These are phyloP conservation scores for Salicornia ramosissima DNA, from an alignment of 148 eudicot genomes.

Conservation along the genomic window DNA sequence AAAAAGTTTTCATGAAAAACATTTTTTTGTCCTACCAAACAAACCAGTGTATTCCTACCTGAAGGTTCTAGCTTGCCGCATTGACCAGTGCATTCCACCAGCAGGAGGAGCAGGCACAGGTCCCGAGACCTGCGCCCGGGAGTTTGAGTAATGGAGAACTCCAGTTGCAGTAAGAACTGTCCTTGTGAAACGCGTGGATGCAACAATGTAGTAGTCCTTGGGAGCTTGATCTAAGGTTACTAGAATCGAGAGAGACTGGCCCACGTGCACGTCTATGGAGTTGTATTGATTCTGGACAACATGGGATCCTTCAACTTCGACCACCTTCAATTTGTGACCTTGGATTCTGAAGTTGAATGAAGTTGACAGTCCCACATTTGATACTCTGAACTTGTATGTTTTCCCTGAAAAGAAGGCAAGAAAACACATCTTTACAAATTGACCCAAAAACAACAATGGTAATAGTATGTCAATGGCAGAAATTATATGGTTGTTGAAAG, in stretches of 20 bases:
- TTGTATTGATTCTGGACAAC: constrained; percentile 61
- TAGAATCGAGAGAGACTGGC: constrained; percentile 77
- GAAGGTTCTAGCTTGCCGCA: constrained; percentile 80
- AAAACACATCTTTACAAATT: neutral
- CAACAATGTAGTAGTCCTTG: constrained; percentile 82
- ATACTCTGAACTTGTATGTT: constrained; percentile 84
- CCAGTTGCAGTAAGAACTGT: constrained; percentile 44
- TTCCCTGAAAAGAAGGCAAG: constrained; percentile 54
- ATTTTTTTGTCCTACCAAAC: no score
- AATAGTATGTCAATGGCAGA: neutral
- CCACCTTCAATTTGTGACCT: constrained; percentile 74
- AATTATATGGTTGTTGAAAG: neutral
- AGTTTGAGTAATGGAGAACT: constrained; percentile 67
- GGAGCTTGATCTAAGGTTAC: constrained; percentile 80
- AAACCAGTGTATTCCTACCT: constrained; percentile 47
- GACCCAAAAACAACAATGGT: neutral
- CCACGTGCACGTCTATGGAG: constrained; percentile 82
- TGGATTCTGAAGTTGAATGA: constrained; percentile 88
- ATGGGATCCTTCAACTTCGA: constrained; percentile 95
- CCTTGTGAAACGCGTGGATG: constrained; percentile 69
- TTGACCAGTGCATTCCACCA: constrained; percentile 57
- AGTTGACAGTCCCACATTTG: constrained; percentile 73
- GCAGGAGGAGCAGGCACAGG: constrained; percentile 66
- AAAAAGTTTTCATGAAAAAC: no score
- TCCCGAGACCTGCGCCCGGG: constrained; percentile 58